Conservation (phyloP, 768 basidiomycete species). For the Auricularia cornea region DNA sequence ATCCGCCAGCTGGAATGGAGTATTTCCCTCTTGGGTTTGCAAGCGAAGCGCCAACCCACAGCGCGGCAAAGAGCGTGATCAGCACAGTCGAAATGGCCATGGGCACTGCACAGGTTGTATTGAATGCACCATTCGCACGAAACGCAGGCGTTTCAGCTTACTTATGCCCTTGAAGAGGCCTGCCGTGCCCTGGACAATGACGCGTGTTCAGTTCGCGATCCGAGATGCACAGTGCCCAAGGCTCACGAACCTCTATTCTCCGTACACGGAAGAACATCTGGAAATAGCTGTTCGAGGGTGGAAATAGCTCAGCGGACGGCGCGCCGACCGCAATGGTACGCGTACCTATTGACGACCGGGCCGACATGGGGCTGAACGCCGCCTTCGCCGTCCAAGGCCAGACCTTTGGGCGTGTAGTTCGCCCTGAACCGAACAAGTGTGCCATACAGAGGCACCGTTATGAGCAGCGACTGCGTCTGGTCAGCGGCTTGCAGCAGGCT, state of each 20-base stretch:
- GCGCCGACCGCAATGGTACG: neutral
- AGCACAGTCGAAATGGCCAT: constrained; percentile 40
- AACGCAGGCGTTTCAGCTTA: constrained; percentile 19
- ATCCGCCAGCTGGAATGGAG: constrained; percentile 50
- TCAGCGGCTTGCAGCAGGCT: neutral
- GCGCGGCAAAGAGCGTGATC: constrained; percentile 48
- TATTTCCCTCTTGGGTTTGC: constrained; percentile 48
- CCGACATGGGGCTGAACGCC: constrained; percentile 63
- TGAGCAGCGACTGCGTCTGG: neutral
- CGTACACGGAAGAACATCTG: constrained; percentile 66
- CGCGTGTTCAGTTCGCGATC: neutral
- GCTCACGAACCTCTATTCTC: constrained; percentile 53
- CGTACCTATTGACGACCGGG: constrained; percentile 65
- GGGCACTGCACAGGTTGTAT: constrained; percentile 35
- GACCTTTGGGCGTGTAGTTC: constrained; percentile 79
- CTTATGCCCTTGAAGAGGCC: constrained; percentile 79
- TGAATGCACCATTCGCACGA: constrained; percentile 16
- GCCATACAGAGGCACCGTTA: constrained; percentile 3
- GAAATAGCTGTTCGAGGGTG: constrained; percentile 22
- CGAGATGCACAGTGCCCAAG: neutral
- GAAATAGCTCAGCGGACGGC: neutral
- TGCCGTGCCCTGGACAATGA: constrained; percentile 43
- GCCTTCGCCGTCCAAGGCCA: constrained; percentile 71
- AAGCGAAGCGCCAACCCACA: constrained; percentile 42
- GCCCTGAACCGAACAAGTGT: constrained; percentile 37